Conservation (phyloP, 2,329 filamentous ascomycete genomes). For the Mollisiaceae sp. region DNA sequence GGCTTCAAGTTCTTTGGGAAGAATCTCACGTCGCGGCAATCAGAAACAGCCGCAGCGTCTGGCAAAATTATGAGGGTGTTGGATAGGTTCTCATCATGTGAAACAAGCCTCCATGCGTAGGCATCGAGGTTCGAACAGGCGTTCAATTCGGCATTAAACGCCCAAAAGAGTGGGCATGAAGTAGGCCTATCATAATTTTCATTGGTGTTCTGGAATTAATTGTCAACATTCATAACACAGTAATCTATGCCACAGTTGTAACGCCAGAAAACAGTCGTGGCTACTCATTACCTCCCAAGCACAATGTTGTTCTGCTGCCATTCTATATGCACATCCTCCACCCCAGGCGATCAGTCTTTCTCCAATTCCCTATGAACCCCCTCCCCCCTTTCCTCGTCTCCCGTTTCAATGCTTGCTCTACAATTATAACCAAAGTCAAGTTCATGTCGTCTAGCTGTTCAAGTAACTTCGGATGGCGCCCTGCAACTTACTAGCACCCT, state of each 20-base stretch:
- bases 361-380: slow-evolving; percentile 27
- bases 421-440: neutral
- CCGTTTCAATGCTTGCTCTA: neutral
- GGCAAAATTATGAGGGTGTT: neutral
- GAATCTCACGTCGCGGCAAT: neutral
- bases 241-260: slow-evolving; percentile 34
- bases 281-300: neutral
- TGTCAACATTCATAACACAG: slow-evolving; percentile 19
- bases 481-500: slow-evolving; percentile 84
- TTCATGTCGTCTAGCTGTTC: slow-evolving; percentile 52
- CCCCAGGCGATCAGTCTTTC: slow-evolving; percentile 7
- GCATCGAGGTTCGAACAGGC: slow-evolving; percentile 1
- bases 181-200: too few species aligned
- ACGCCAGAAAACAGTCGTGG: slow-evolving; percentile 7
- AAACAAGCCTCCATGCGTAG: neutral
- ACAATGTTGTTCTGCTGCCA: slow-evolving; percentile 4
- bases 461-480: slow-evolving; percentile 71
- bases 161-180: too few species aligned
- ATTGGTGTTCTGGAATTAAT: slow-evolving; percentile 1
- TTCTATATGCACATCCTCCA: neutral
- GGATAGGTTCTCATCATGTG: neutral
- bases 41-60: neutral
- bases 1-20: neutral
- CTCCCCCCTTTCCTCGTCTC: slow-evolving; percentile 2
- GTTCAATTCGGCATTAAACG: neutral